Percentiles rank a stretch among this genome's conserved stretches.
These are phyloP conservation scores for Sextonia rubra DNA, from an alignment of 164 flowering plant genomes.

Conservation along the genomic window DNA sequence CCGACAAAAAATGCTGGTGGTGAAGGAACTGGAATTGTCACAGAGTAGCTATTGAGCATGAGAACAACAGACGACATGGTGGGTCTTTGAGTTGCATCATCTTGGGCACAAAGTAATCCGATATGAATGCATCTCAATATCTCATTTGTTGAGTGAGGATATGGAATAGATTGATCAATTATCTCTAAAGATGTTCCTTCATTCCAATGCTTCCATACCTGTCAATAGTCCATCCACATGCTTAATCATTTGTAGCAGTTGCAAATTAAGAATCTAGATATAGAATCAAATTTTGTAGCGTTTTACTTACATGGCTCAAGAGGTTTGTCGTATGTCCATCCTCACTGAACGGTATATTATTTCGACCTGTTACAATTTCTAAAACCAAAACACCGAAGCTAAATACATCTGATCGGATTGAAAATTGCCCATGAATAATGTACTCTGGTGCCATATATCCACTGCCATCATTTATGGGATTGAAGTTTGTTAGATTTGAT, in stretches of 20 bases:
- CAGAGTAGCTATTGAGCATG: conserved; percentile 18
- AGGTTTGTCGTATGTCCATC: not conserved
- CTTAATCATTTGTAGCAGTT: not conserved
- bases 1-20: conserved; percentile 22
- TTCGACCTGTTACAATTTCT: conserved; percentile 12
- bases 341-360: not conserved
- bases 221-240: not conserved
- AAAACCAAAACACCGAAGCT: conserved; percentile 7
- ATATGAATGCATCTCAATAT: conserved; percentile 40
- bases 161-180: conserved; percentile 22
- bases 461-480: not conserved
- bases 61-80: conserved; percentile 38
- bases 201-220: conserved; percentile 48
- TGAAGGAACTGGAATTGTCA: conserved; percentile 14
- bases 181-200: conserved; percentile 29
- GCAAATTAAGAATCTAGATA: too few species aligned
- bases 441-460: conserved; percentile 16
- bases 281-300: not conserved
- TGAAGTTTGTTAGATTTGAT: not conserved
- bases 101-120: conserved; percentile 49
- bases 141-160: conserved; percentile 16
- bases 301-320: not conserved
- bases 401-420: conserved; percentile 5
- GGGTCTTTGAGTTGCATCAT: conserved; percentile 37
- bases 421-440: conserved; percentile 6